These are phyloP conservation scores for Oidiodendron maius DNA, from an alignment of 495 filamentous ascomycete species.

Conservation along the genomic window DNA sequence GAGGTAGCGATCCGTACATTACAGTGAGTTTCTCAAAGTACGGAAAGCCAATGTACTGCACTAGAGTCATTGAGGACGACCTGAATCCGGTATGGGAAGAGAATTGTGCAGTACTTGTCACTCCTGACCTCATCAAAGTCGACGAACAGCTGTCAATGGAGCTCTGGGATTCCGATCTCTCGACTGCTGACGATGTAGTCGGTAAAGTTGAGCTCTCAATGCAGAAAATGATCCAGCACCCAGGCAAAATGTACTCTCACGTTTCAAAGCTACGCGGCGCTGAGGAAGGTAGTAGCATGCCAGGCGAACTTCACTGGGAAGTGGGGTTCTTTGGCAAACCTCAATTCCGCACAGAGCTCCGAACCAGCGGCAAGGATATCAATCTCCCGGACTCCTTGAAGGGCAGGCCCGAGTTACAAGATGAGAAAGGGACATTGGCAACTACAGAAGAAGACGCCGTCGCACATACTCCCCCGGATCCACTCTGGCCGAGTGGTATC, in stretches of 20 bases:
- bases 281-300: conserved; percentile 81
- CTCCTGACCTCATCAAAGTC: conserved; percentile 82
- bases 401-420: conserved; percentile 73
- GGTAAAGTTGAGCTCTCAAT: conserved; percentile 91
- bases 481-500: conserved; percentile 86
- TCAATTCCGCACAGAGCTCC: conserved; percentile 70
- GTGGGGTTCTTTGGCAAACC: conserved; percentile 92
- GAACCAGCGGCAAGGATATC: conserved; percentile 79
- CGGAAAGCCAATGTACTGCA: conserved; percentile 97
- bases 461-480: conserved; percentile 85
- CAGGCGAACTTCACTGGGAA: conserved; percentile 90
- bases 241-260: conserved; percentile 85
- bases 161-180: conserved; percentile 88
- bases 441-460: conserved; percentile 75
- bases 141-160: conserved; percentile 90
- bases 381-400: conserved; percentile 66
- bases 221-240: conserved; percentile 90
- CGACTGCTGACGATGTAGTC: conserved; percentile 86
- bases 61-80: conserved; percentile 89
- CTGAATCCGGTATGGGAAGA: conserved; percentile 93
- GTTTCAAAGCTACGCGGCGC: conserved; percentile 78
- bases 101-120: conserved; percentile 79
- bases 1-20: conserved; percentile 93
- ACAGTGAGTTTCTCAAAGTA: conserved; percentile 70
- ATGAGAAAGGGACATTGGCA: conserved; percentile 78